Base-by-base conservation (phyloP, 371 early-diverging fungal species). In the Zychaea mexicana region DNA sequence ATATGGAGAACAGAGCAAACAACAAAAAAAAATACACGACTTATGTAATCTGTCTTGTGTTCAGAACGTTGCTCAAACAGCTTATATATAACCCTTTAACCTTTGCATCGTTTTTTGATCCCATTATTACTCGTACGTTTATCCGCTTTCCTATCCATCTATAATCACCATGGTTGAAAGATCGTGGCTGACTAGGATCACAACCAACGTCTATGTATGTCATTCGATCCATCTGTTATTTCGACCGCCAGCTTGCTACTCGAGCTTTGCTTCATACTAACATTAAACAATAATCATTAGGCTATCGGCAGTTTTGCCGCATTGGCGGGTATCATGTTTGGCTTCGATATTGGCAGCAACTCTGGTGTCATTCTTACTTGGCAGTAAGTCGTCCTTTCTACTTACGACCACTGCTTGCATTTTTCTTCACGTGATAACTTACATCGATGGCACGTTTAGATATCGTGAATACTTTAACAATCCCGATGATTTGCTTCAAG, bases 281-380 rank as follows among this genome's bases (percentile, higher is more conserved):
- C 21, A 6, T 26, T 46, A 69, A 22, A 22, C 22, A 24, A 6
- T 10, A 49, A 9, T 24, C 0, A 49, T 17, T 81, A 83, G 81
- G 68, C 69, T 33, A 69, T 82, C 66, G 81, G 83, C 56, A 73
- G 66, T 0, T 85, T 85, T 75, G 80, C 83, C 49, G 78, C 83
- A 60, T 76, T 82, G 61, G 85, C 78, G 26, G 85, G 85, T 61
- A 81, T 85, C 68, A 79, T 83, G 74, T 85, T 85, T 65, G 85
- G 85, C 58, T 85, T 83, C 57, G 85, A 85, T 66, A 85, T 85
- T 67, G 82, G 82, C 49, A 80, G 81, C 55, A 82, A 78, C 67
- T 81, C 83, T 36, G 85, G 85, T 61, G 77, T 81, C 30, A 81
- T 85, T 52, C 81, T 82, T 61, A 81, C 80, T 3, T 21, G 13